A percentile compares a stretch with the other conserved stretches of the same genome.
Conservation (phyloP, 495 filamentous ascomycete genomes). For the Tuber umbilicatum region DNA sequence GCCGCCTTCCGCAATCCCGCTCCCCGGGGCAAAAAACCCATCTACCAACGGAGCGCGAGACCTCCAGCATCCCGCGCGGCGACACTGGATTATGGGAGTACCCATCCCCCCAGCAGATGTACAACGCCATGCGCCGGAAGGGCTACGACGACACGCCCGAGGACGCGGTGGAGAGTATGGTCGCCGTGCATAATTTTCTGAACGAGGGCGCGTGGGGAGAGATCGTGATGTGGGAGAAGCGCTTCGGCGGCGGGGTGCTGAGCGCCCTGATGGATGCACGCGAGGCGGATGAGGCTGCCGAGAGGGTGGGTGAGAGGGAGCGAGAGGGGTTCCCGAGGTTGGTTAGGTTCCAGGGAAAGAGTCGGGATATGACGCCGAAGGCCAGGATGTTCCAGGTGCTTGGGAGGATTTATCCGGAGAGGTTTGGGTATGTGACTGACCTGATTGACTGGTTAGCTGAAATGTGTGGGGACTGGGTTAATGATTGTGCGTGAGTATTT, state of each 20-base stretch:
- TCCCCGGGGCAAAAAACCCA: slow-evolving; percentile 63
- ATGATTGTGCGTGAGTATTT: slow-evolving; percentile 7
- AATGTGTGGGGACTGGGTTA: slow-evolving; percentile 9
- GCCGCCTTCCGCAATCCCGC: slow-evolving; percentile 68
- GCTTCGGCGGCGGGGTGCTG: slow-evolving; percentile 55
- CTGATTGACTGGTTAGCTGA: neutral
- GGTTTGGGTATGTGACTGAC: slow-evolving; percentile 56
- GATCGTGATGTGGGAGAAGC: slow-evolving; percentile 83
- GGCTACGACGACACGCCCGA: slow-evolving; percentile 89
- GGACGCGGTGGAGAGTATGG: slow-evolving; percentile 94
- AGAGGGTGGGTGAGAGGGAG: slow-evolving; percentile 43
- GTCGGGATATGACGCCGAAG: slow-evolving; percentile 84
- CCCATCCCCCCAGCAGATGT: slow-evolving; percentile 97
- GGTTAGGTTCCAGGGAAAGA: slow-evolving; percentile 78
- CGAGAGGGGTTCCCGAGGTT: slow-evolving; percentile 54
- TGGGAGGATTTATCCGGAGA: slow-evolving; percentile 69
- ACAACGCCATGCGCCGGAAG: slow-evolving; percentile 93
- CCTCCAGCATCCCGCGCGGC: slow-evolving; percentile 79
- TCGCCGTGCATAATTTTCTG: slow-evolving; percentile 92
- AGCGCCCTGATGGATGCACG: slow-evolving; percentile 44
- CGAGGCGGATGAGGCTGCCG: slow-evolving; percentile 45
- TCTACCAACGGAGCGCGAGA: slow-evolving; percentile 70
- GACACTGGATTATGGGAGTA: slow-evolving; percentile 83
- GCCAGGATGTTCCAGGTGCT: slow-evolving; percentile 70
- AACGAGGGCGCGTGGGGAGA: slow-evolving; percentile 97